Percentiles rank a stretch among this genome's conserved stretches.
These are phyloP conservation scores for Mytilinidion resinicola DNA, from an alignment of 495 filamentous ascomycete species.

Conservation along the genomic window DNA sequence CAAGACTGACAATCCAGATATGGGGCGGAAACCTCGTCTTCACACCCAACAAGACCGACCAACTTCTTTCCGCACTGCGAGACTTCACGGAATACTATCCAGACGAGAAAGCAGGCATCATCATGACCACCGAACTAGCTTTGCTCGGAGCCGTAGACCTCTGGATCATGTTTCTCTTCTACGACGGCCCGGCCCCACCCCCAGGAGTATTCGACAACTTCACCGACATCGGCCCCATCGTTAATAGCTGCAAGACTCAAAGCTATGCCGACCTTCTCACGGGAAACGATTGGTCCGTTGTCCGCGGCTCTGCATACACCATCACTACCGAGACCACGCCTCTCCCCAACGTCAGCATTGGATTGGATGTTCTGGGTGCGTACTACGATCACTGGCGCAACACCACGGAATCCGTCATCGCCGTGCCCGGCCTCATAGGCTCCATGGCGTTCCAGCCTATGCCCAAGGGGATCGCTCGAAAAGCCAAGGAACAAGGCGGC, in stretches of 20 bases:
- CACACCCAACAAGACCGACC: conserved; percentile 6
- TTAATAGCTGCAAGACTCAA: conserved; percentile 47
- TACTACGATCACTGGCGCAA: conserved; percentile 51
- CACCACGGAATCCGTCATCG: conserved; percentile 33
- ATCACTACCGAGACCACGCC: conserved; percentile 55
- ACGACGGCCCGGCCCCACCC: conserved; percentile 52
- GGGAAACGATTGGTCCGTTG: conserved; percentile 18
- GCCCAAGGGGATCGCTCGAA: conserved; percentile 43
- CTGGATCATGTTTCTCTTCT: conserved; percentile 59
- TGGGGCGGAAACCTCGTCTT: conserved; percentile 23
- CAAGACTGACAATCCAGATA: neutral
- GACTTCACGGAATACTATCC: conserved; percentile 24
- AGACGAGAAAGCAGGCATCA: conserved; percentile 22
- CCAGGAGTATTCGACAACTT: conserved; percentile 51
- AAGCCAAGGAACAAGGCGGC: conserved; percentile 44
- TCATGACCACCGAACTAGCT: conserved; percentile 47
- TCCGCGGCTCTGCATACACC: conserved; percentile 43
- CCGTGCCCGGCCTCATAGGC: conserved; percentile 44
- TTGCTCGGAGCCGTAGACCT: conserved; percentile 40
- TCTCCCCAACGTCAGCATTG: conserved; percentile 41
- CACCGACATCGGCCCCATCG: conserved; percentile 43
- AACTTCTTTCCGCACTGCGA: conserved; percentile 15
- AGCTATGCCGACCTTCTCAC: conserved; percentile 48
- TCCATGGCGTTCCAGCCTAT: conserved; percentile 54
- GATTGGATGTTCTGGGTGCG: conserved; percentile 40